These are phyloP conservation scores for Neofusicoccum laricinum DNA, from an alignment of 2,329 filamentous ascomycete genomes.

Conservation along the genomic window DNA sequence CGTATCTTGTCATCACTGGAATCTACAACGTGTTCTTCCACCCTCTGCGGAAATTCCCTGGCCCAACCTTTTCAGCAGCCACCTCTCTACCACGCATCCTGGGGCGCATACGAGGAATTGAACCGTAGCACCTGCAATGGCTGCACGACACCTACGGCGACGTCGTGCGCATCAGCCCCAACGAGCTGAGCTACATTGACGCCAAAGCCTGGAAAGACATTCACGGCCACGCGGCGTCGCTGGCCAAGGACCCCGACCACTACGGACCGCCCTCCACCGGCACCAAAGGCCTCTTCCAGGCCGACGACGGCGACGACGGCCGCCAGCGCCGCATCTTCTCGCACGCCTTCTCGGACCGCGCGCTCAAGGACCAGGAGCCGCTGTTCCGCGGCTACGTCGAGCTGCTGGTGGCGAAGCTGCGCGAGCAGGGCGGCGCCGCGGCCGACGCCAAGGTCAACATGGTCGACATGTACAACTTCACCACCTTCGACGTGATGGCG, in stretches of 20 bases:
- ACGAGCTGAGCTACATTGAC: constrained; percentile 24
- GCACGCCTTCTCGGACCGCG: constrained; percentile 41
- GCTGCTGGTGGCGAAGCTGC: constrained; percentile 30
- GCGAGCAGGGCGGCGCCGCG: constrained; percentile 31
- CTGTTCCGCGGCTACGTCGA: constrained; percentile 39
- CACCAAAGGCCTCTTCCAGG: constrained; percentile 36
- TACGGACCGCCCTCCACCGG: constrained; percentile 31
- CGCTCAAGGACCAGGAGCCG: constrained; percentile 38
- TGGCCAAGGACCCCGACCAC: constrained; percentile 30
- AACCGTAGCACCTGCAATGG: constrained; percentile 25
- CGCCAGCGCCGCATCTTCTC: constrained; percentile 38
- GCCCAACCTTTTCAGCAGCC: constrained; percentile 9
- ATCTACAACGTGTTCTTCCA: constrained; percentile 16
- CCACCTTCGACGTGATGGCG: constrained; percentile 34
- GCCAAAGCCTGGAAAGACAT: constrained; percentile 28
- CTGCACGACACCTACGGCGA: constrained; percentile 43
- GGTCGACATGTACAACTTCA: constrained; percentile 29
- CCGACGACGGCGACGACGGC: constrained; percentile 38
- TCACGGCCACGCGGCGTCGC: constrained; percentile 35
- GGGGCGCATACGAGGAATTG: neutral
- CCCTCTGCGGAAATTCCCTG: constrained; percentile 15
- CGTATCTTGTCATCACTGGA: neutral
- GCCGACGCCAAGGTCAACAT: constrained; percentile 18
- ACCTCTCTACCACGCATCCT: constrained; percentile 5
- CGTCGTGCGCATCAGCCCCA: constrained; percentile 41